These are phyloP conservation scores for Talaromyces rugulosus DNA, from an alignment of 2,329 filamentous ascomycete genomes.

Conservation along the genomic window DNA sequence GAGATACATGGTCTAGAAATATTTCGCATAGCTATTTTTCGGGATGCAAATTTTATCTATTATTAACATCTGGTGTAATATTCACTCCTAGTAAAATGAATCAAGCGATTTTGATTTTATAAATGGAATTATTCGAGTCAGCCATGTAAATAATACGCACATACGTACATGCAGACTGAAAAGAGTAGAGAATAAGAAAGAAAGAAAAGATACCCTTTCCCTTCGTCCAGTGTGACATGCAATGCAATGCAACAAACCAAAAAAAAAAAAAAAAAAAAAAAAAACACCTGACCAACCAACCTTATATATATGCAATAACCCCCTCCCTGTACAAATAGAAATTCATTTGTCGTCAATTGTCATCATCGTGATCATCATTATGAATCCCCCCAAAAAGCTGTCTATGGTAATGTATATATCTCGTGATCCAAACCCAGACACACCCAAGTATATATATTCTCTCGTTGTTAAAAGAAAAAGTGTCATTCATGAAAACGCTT, in stretches of 20 bases:
- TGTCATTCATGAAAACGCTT: background rate
- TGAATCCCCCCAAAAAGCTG: background rate
- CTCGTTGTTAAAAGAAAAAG: background rate
- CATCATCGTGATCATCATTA: conserved; percentile 1
- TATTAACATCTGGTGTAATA: background rate
- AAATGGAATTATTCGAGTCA: background rate
- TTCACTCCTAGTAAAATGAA: background rate
- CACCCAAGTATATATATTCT: background rate
- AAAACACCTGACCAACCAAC: background rate
- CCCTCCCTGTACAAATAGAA: background rate
- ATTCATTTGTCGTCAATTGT: background rate
- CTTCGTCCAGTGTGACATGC: background rate
- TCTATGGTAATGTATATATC: background rate
- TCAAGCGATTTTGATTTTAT: background rate
- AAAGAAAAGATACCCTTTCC: background rate
- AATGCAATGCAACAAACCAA: background rate
- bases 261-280: background rate
- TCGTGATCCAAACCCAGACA: background rate
- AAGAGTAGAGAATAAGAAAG: background rate
- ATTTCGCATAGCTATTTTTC: background rate
- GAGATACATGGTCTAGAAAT: conserved; percentile 1
- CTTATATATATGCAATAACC: background rate
- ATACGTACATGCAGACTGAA: background rate
- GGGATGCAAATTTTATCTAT: background rate
- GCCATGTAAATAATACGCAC: background rate